These are phyloP conservation scores for Tolypocladium paradoxum DNA, from an alignment of 2,329 filamentous ascomycete species.

Conservation along the genomic window DNA sequence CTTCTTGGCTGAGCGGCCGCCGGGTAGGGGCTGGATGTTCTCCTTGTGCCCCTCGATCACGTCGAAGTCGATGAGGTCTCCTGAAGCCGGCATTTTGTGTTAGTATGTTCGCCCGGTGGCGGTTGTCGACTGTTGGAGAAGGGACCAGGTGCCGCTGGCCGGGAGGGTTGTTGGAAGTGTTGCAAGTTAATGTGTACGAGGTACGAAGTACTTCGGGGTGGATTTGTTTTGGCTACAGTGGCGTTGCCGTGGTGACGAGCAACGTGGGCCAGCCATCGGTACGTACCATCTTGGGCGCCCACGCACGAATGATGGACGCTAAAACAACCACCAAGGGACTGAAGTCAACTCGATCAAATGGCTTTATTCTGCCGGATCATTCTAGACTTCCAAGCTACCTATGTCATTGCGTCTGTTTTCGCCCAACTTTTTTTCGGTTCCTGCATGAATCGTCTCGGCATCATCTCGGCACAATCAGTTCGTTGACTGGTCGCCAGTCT, in stretches of 20 bases:
- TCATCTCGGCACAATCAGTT: not conserved
- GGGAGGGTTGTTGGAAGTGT: not conserved
- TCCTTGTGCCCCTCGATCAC: conserved; percentile 96
- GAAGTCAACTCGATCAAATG: not conserved
- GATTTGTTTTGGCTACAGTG: not conserved
- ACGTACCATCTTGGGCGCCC: not conserved
- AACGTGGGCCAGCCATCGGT: not conserved
- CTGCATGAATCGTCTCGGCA: not conserved
- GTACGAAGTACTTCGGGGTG: not conserved
- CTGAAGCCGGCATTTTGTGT: conserved; percentile 34
- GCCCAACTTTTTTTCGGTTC: not conserved
- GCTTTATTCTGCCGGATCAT: not conserved
- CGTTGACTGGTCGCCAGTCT: not conserved
- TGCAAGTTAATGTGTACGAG: not conserved
- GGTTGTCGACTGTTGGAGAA: conserved; percentile 1
- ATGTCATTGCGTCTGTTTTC: not conserved
- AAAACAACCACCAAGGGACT: not conserved
- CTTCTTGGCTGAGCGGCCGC: conserved; percentile 77
- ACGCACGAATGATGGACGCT: too few relatives aligned
- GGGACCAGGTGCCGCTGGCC: not conserved
- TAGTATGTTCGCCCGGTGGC: conserved; percentile 10
- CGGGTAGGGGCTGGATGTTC: conserved; percentile 89
- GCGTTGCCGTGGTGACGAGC: conserved; percentile 7
- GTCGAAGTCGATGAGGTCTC: conserved; percentile 64
- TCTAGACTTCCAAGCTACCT: not conserved